Evolutionary conservation across 345 rosid genomes (phyloP), one percentile per base, ranked within the genome.

Genomic region (Populus alba): DNA sequence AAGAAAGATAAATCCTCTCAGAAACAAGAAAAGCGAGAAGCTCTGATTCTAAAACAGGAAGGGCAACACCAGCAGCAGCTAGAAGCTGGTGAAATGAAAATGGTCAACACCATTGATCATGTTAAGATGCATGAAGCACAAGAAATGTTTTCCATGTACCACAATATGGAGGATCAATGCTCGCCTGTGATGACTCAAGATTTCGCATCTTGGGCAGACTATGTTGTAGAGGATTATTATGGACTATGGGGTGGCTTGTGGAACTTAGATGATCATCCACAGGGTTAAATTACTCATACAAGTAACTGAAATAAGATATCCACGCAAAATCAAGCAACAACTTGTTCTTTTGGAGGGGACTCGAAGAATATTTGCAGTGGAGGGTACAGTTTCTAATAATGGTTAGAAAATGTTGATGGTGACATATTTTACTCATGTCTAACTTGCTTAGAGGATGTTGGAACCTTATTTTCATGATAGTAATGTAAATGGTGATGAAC

Each of bases 1-100:
- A 90, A 86, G 82, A 90, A 81, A 71, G 90, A 86, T 7, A 86
- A 57, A 75, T 78, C 87, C 31, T 74, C 78, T 22, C 73, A 71
- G 15, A 85, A 78, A 73, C 85, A 77, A 75, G 86, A 83, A 16
- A 86, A 76, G 76, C 71, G 75, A 65, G 87, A 81, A 77, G 78
- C 83, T 71, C 86, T 79, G 31, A 53, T 55, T 59, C 62, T 75
- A 3, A 79, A 78, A 62, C 85, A 75, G 9, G 78, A 86, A 71
- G 74, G 74, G 53, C 74, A 65, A 0, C 83, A 81, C 27, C 84
- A 37, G 22, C 69, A 75, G 63, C 75, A 43, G n/a, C 11, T 71
- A 25, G 65, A 68, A 78, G 59, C 41, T 45, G 72, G 80, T 47
- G 37, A 39, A 23, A 82, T 66, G 72, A 73, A 62, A 55, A 27